Evolutionary conservation across 1,139 yeast species (phyloP), one percentile per base, ranked within the genome.

Genomic region (Barnettozyma hawaiiensis): DNA sequence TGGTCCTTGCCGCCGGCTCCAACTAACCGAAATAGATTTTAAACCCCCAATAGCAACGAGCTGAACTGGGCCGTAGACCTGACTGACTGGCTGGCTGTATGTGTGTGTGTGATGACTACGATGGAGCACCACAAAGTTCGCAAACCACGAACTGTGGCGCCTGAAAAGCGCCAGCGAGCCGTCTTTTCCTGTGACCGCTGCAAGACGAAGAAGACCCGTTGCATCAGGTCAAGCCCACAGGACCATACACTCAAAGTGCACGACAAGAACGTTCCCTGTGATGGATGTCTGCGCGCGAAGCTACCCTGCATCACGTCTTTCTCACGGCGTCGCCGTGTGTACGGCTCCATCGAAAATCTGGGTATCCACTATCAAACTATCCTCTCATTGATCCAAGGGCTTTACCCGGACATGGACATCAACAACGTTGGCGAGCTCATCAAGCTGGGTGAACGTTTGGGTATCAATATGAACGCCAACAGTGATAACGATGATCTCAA

Each of bases 141-240:
- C 19, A 61, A 54, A 43, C 55, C 66, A 32, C 45, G 66, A 10
- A 50, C 54, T 6, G 70, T 68, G 1, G 56, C 68, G 1, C 59
- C 63, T 3, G 68, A 67, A 40, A 52, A 57, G 20, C 53, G 73
- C 23, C 63, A 60, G 34, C 44, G 73, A 21, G 71, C 71, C 0
- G 59, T 64, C 3, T 70, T 63, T 52, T 62, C 70, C 11, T 72
- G 77, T 49, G 76, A 72, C 48, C 50, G 74, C 18, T 72, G 77
- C 51, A 70, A 69, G 49, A 45, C 57, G 10, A 55, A 68, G 32
- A 72, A 72, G 57, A 64, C 68, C 35, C 70, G 68, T 31, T 72
- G 77, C 49, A 59, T 61, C 28, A 50, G 74, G 31, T 39, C 51
- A 3, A 41, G 41, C 7, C 50, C 52, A 2, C 48, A 40, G 5